Evolutionary conservation across 192 early-diverging fungal species (phyloP).

Genomic region (Coemansia sp.): DNA sequence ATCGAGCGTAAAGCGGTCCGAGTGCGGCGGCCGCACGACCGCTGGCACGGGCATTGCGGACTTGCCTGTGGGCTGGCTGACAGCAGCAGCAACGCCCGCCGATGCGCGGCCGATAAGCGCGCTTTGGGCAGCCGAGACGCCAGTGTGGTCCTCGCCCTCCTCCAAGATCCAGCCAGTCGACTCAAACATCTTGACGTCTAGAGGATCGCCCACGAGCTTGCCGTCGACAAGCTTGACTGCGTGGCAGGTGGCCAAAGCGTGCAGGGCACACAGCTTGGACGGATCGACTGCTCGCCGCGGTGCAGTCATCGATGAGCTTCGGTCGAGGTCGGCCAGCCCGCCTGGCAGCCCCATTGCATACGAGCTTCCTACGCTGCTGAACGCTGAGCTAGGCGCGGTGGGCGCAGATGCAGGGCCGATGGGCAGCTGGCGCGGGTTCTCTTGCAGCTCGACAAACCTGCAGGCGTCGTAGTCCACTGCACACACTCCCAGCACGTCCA

Average conservation of each 20-base stretch:
- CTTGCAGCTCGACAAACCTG: conserved; percentile 55
- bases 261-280: conserved; percentile 54
- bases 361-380: conserved; percentile 49
- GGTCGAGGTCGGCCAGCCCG: conserved; percentile 41
- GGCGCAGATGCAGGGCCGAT: conserved; percentile 19
- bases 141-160: conserved; percentile 67
- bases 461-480: conserved; percentile 56
- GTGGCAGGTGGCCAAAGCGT: conserved; percentile 79
- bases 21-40: conserved; percentile 86
- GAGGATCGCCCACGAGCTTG: conserved; percentile 91
- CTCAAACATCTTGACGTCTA: conserved; percentile 98
- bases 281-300: conserved; percentile 49
- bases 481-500: conserved; percentile 93
- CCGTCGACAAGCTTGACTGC: conserved; percentile 89
- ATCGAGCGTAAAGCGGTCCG: conserved; percentile 63
- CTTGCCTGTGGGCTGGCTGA: background rate
- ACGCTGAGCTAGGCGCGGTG: conserved; percentile 51
- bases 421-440: conserved; percentile 55
- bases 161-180: conserved; percentile 94
- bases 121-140: background rate
- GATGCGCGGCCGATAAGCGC: conserved; percentile 6
- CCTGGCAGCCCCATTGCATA: conserved; percentile 24
- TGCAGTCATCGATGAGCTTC: conserved; percentile 47
- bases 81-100: background rate
- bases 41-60: conserved; percentile 64